Evolutionary conservation across 2,329 filamentous ascomycete genomes (phyloP), one percentile per base, ranked within the genome.

Genomic region (Colletotrichum cordylinicola): DNA sequence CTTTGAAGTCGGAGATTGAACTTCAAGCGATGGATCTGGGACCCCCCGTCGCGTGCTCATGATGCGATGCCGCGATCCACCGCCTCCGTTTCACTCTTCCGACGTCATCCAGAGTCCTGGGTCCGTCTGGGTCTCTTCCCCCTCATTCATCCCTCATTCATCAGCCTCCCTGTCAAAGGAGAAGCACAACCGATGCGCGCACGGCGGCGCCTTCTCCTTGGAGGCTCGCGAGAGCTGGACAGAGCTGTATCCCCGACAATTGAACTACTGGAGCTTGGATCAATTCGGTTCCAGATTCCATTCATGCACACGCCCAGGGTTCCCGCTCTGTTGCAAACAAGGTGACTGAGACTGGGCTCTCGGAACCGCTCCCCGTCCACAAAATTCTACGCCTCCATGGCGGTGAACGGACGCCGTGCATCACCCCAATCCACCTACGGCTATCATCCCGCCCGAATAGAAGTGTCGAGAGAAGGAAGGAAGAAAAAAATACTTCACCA

Each of bases 1-100:
- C 52, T 75, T 70, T 61, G 72, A 71, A 75, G 52, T 67, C 74
- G 71, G 74, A 76, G 72, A 76, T 76, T 75, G 71, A 75, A 56
- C 52, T 48, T 75, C 72, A 76, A 75, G 66, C 71, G 71, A 76
- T 70, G 74, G 74, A 75, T 58, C 71, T 66, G 43, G 43, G 29
- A 56, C 73, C 65, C 72, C 73, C 74, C 58, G 66, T 61, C 60
- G 48, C 71, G 48, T 61, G 60, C 58, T 58, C 70, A 70, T 67
- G 74, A 74, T 66, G 71, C 71, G 61, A 76, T 70, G 60, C 66
- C 70, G 66, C 67, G 72, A 71, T 76, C 74, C 74, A 75, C 74
- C 65, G 66, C 67, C 70, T 75, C 52, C 74, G 71, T 75, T 73
- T 75, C 64, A 68, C 56, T 68, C 70, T 65, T 73, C 73, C 73